A percentile compares a stretch with the other conserved stretches of the same genome.
phyloP scores from a whole-genome alignment of 345 rosid species.

The Ailanthus altissimus region DNA sequence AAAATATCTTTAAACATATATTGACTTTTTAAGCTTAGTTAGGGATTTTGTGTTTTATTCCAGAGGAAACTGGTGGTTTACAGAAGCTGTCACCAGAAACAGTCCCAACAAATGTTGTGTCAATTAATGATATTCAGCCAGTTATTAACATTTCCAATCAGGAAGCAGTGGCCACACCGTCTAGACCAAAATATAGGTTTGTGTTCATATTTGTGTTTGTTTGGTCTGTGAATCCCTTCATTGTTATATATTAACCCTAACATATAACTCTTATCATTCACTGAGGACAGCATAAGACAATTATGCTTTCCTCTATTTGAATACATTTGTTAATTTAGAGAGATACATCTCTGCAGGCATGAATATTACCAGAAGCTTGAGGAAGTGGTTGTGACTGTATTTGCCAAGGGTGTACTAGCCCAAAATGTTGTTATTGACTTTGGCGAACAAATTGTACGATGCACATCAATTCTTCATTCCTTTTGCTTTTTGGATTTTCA shows the following conservation, averaged over 20 bases:
- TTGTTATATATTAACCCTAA: neutral
- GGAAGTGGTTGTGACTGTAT: constrained; percentile 80
- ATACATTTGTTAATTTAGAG: constrained; percentile 3
- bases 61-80: constrained; percentile 44
- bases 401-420: constrained; percentile 77
- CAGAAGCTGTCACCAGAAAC: constrained; percentile 21
- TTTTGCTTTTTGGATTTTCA: neutral
- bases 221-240: neutral
- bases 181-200: constrained; percentile 58
- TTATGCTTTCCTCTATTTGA: neutral
- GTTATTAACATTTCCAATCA: constrained; percentile 7
- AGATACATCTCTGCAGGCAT: constrained; percentile 49
- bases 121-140: constrained; percentile 22
- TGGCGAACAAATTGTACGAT: constrained; percentile 87
- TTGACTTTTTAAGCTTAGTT: neutral
- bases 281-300: neutral
- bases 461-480: neutral
- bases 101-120: constrained; percentile 14
- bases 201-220: neutral
- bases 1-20: neutral
- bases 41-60: constrained; percentile 8
- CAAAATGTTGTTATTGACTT: constrained; percentile 57
- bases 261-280: neutral
- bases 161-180: constrained; percentile 23
- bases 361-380: constrained; percentile 88